phyloP scores from a whole-genome alignment of 257 asterid genomes.

The Scutellaria minor region DNA sequence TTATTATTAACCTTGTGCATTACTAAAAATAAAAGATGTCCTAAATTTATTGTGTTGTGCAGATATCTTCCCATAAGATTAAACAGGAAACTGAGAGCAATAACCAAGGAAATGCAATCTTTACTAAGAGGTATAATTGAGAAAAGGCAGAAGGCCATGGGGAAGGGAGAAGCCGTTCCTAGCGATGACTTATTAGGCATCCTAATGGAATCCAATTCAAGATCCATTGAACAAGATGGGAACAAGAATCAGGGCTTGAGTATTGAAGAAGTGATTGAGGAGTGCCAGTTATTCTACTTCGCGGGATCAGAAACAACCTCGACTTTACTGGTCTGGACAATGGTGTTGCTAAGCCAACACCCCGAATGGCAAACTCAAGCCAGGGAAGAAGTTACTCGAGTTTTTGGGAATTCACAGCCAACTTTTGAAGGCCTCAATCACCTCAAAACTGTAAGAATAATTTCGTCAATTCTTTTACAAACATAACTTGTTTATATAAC shows the following conservation, averaged over 20 bases:
- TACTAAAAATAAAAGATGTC: no score
- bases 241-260: constrained; percentile 38
- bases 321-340: constrained; percentile 42
- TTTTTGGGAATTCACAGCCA: constrained; percentile 31
- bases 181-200: constrained; percentile 37
- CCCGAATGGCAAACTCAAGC: constrained; percentile 49
- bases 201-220: constrained; percentile 39
- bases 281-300: constrained; percentile 42
- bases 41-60: neutral
- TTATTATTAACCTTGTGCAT: no score
- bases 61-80: constrained; percentile 37
- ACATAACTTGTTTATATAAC: no score
- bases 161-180: constrained; percentile 13
- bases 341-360: constrained; percentile 36
- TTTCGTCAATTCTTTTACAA: no score
- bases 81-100: constrained; percentile 20
- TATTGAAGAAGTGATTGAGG: constrained; percentile 42
- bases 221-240: constrained; percentile 37
- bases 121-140: constrained; percentile 8
- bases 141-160: constrained; percentile 30
- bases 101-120: neutral
- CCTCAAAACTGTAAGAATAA: constrained; percentile 40
- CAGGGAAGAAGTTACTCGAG: constrained; percentile 38
- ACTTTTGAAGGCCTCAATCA: constrained; percentile 35
- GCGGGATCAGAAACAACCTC: constrained; percentile 38